A percentile compares a stretch with the other conserved stretches of the same genome.
phyloP scores from a whole-genome alignment of 2,329 filamentous ascomycete genomes.

The Colletotrichum sp. region DNA sequence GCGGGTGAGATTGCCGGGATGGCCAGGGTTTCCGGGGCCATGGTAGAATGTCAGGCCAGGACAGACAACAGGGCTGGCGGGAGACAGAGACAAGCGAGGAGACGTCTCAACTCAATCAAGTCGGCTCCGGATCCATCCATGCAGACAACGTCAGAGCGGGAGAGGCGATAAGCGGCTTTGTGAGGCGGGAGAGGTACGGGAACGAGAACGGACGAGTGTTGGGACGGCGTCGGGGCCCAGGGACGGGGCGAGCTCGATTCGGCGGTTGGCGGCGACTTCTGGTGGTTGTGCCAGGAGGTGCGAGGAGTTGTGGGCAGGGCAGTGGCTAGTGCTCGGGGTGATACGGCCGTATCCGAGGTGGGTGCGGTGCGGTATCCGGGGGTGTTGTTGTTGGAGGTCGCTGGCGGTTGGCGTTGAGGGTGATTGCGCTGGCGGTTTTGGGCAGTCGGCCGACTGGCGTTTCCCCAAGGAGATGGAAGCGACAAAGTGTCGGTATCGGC shows the following conservation, averaged over 20 bases:
- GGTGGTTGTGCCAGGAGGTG: background rate
- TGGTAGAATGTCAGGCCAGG: background rate
- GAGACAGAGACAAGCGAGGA: background rate
- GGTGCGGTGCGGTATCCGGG: background rate
- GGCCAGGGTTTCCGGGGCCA: slow-evolving; percentile 9
- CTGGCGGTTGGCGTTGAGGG: background rate
- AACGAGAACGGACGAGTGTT: background rate
- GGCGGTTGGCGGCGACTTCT: background rate
- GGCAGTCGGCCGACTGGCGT: background rate
- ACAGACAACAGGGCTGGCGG: background rate
- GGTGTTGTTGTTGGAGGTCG: background rate
- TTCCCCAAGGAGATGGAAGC: background rate
- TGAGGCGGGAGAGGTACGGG: background rate
- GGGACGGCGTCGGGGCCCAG: background rate
- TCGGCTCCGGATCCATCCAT: background rate
- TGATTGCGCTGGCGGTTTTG: background rate
- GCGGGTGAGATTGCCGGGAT: slow-evolving; percentile 2
- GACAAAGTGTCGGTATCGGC: background rate
- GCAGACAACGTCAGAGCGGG: background rate
- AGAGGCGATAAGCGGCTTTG: background rate
- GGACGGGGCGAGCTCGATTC: background rate
- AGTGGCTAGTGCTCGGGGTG: background rate
- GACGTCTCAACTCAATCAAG: background rate
- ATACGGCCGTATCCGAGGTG: slow-evolving; percentile 1
- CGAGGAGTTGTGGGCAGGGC: background rate